Evolutionary conservation across 768 basidiomycete genomes (phyloP), one percentile per base, ranked within the genome.

Genomic region (Gymnopilus junonius): DNA sequence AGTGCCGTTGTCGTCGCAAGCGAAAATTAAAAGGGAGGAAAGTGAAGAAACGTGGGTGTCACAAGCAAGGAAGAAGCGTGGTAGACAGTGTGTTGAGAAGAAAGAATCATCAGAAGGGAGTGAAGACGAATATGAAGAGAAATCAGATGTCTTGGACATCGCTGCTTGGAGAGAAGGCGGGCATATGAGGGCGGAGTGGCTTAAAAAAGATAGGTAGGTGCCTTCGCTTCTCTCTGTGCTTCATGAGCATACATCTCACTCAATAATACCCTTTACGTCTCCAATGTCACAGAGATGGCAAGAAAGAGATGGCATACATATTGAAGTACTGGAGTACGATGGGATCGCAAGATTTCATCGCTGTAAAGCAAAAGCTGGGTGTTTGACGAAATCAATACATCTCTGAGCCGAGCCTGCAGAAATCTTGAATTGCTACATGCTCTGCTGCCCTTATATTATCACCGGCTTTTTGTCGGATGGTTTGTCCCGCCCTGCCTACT

Each of bases 111-210:
- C 78, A 65, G 73, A 76, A 68, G 78, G 72, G 53, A 66, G 69
- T 61, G 77, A 72, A 54, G 66, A 70, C 59, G 73, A 77, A 37
- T 59, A 66, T 42, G 70, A 75, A 60, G 64, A 66, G 48, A 56
- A 62, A 43, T 69, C 72, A 58, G 69, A 71, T 51, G 71, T 74
- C 48, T 64, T 68, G 66, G 74, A 78, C 56, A 68, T 86, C 57
- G 73, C 78, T 65, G 79, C 71, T 56, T 90, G 89, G 89, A 75
- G 75, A 65, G 80, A 83, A 66, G 80, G 79, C 32, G 89, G 88
- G 6, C 69, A 71, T 65, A 69, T 79, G 64, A 79, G 80, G 67
- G 74, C 73, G 56, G 89, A 89, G 67, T 90, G 89, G 88, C 73
- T 79, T 39, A 83, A 79, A 73, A 84, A 83, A 70, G 84, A 86